Base-by-base conservation (phyloP, 352 stramenopile genomes). In the Phytopythium delawarense region DNA sequence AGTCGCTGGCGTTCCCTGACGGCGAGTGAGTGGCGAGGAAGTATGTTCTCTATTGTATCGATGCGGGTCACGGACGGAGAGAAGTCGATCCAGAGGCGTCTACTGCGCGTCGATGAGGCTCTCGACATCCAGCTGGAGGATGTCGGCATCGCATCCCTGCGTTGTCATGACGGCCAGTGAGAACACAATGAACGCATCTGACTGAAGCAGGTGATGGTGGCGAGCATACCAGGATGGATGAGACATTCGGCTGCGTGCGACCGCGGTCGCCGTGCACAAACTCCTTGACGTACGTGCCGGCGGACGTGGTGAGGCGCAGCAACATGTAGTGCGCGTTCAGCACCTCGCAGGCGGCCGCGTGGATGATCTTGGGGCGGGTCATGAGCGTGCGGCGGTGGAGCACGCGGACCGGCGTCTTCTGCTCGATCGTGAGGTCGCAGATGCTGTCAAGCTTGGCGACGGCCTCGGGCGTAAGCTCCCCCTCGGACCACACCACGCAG, bases 201-300 rank as follows among this genome's bases (percentile, higher is more conserved):
- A 57, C 32, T 30, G 52, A 49, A 35, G 58, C 53, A 55, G 42
- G 49, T 6, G 67, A 2, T 7, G 42, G 42, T 18, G 20, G 7
- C 42, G 8, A 48, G 20, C 72, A 11, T 79, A 88, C 87, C 52
- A 98, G 71, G 62, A 98, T 85, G 13, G 84, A 82, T 7, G 87
- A 79, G 12, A 99, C 80, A 69, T 96, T 99, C 15, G 98, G 98
- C 63, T 88, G 64, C n/a, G 97, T 99, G 52, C 98, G 87, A 12
- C 97, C 96, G 39, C 98, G 92, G 81, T 99, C 98, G 20, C 97
- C 96, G 73, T 99, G 97, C 25, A 99, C 95, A 74, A 99, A 99
- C 79, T 99, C 98, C 71, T 99, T 99, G 48, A 99, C 97, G 71
- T 99, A 99, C 11, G 97, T 99, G 49, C 94, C 94, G 6, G 96